Evolutionary conservation across 805 yeast species (phyloP), one percentile per base, ranked within the genome.

Genomic region (Scheffersomyces amazonensis): DNA sequence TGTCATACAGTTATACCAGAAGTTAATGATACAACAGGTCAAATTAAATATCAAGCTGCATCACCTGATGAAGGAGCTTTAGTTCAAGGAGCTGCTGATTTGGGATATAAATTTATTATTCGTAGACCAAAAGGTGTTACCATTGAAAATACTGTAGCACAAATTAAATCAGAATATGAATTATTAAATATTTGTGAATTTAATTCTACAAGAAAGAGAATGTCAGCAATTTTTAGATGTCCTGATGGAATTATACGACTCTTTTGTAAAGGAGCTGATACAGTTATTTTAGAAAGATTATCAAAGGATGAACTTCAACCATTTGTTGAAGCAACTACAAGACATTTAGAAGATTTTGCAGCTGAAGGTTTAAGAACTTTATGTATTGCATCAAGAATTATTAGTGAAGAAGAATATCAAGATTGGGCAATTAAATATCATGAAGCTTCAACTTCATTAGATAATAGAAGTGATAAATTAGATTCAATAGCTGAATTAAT

Each of bases 1-100:
- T 93, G 99, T 59, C 99, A 93, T 54, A 95, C 99, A 0, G 99
- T 93, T 29, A 93, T 93, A 44, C 99, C 99, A 0, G 99, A 93
- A 59, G 68, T 76, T 15, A 74, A 73, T 43, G 80, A 72, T 1
- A 69, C 67, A 40, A 55, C 60, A 2, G 87, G 85, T 0, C 49
- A 72, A 2, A 81, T 93, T 46, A 90, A 87, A 58, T 93, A 95
- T 59, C 99, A 93, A 64, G 99, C 99, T 1, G 96, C 99, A 0
- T 90, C 98, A 0, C 99, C 99, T 0, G 99, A 93, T 66, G 99
- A 95, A 69, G 99, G 99, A 36, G 99, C 99, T 0, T 71, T 93
- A 44, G 99, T 93, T 2, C 89, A 90, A 52, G 99, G 99, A 41
- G 98, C 96, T 13, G 93, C 97, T 0, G 72, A 71, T 53, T 66